These are phyloP conservation scores for Backusella circina DNA, from an alignment of 192 early-diverging fungal genomes.

Conservation along the genomic window DNA sequence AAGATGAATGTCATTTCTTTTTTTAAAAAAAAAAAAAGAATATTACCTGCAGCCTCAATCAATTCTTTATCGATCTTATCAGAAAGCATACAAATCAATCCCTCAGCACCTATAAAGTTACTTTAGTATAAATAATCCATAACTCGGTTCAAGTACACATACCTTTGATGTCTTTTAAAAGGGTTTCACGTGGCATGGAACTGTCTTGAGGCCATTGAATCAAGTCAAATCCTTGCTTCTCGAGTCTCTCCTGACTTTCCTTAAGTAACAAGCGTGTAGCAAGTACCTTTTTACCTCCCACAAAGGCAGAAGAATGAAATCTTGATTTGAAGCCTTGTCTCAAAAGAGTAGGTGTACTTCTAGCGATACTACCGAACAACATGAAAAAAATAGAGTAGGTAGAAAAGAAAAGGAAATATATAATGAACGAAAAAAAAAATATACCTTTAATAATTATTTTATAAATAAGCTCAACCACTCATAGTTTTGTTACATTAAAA, in stretches of 20 bases:
- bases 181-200: constrained; percentile 44
- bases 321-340: neutral
- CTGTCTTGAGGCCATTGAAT: constrained; percentile 53
- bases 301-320: neutral
- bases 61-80: constrained; percentile 72
- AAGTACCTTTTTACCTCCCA: constrained; percentile 16
- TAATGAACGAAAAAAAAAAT: neutral
- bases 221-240: constrained; percentile 41
- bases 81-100: constrained; percentile 45
- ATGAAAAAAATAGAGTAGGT: neutral
- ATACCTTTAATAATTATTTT: neutral
- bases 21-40: neutral
- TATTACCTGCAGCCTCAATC: constrained; percentile 57
- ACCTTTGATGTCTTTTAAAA: constrained; percentile 46
- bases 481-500: neutral
- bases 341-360: neutral
- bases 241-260: constrained; percentile 18
- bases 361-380: neutral
- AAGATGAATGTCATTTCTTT: neutral
- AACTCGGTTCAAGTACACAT: neutral
- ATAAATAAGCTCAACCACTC: neutral
- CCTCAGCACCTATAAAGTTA: neutral
- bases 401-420: neutral
- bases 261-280: constrained; percentile 29
- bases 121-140: neutral